phyloP scores from a whole-genome alignment of 768 basidiomycete genomes.

The Epithele typhae region DNA sequence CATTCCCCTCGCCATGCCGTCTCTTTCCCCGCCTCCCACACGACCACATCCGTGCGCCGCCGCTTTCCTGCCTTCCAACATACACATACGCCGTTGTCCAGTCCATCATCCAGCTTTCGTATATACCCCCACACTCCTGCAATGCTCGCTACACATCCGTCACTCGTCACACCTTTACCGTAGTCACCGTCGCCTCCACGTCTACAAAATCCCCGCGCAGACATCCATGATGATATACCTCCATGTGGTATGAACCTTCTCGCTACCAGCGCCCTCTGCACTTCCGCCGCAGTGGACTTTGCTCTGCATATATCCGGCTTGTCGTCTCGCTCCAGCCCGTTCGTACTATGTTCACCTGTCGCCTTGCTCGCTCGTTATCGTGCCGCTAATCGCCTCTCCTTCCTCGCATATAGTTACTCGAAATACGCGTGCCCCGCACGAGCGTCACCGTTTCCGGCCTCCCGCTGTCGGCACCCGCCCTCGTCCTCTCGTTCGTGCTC shows the following conservation, averaged over 20 bases:
- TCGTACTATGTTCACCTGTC: too few species aligned
- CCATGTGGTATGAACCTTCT: background rate
- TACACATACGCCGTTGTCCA: constrained; percentile 10
- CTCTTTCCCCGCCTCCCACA: background rate
- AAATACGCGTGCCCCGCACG: background rate
- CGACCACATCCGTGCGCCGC: background rate
- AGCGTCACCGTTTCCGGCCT: background rate
- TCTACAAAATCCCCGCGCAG: constrained; percentile 1
- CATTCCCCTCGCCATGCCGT: background rate
- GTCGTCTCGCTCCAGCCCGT: background rate
- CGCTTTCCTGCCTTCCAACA: background rate
- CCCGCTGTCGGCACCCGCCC: background rate
- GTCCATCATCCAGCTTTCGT: constrained; percentile 13
- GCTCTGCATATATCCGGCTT: background rate
- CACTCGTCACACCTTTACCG: constrained; percentile 7
- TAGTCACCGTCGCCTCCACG: constrained; percentile 1
- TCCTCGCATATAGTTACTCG: background rate
- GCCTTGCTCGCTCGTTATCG: background rate
- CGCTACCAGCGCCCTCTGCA: background rate
- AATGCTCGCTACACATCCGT: constrained; percentile 14
- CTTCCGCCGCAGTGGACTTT: too few species aligned
- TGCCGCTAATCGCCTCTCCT: background rate
- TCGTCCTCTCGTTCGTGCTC: background rate
- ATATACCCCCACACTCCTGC: constrained; percentile 17
- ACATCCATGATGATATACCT: background rate